A percentile compares a stretch with the other conserved stretches of the same genome.
These are phyloP conservation scores for Clavispora carvajalis DNA, from an alignment of 805 yeast genomes.

Conservation along the genomic window DNA sequence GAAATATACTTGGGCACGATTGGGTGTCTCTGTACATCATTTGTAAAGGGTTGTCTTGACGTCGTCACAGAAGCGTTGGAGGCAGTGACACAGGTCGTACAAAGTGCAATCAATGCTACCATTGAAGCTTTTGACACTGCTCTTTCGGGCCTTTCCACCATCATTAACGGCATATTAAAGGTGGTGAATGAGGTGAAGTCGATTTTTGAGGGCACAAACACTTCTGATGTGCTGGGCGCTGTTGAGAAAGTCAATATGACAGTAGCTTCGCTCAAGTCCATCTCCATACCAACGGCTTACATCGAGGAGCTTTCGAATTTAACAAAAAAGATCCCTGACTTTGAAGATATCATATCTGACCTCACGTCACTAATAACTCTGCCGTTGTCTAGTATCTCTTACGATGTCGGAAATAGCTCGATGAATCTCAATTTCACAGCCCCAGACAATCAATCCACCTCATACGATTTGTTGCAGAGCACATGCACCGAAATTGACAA, in stretches of 20 bases:
- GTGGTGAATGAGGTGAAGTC: conserved; percentile 45
- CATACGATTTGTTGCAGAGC: neutral
- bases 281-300: conserved; percentile 64
- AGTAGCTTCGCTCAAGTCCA: conserved; percentile 21
- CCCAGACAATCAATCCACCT: neutral
- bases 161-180: conserved; percentile 51
- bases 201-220: conserved; percentile 40
- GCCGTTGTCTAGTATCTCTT: conserved; percentile 54
- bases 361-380: conserved; percentile 47
- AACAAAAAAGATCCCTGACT: conserved; percentile 54
- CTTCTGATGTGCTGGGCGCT: conserved; percentile 31
- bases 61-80: conserved; percentile 52
- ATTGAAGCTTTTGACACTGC: conserved; percentile 63
- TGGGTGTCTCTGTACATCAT: conserved; percentile 72
- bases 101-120: conserved; percentile 56
- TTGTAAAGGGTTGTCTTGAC: conserved; percentile 66
- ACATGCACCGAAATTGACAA: neutral
- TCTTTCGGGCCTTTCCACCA: conserved; percentile 50
- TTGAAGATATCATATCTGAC: conserved; percentile 55
- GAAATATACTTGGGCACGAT: conserved; percentile 82
- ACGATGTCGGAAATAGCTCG: conserved; percentile 24
- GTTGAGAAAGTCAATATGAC: conserved; percentile 47
- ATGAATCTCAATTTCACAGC: conserved; percentile 15
- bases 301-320: conserved; percentile 51
- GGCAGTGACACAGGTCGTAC: conserved; percentile 55